These are phyloP conservation scores for Claviceps purpurea DNA, from an alignment of 2,329 filamentous ascomycete species.

Conservation along the genomic window DNA sequence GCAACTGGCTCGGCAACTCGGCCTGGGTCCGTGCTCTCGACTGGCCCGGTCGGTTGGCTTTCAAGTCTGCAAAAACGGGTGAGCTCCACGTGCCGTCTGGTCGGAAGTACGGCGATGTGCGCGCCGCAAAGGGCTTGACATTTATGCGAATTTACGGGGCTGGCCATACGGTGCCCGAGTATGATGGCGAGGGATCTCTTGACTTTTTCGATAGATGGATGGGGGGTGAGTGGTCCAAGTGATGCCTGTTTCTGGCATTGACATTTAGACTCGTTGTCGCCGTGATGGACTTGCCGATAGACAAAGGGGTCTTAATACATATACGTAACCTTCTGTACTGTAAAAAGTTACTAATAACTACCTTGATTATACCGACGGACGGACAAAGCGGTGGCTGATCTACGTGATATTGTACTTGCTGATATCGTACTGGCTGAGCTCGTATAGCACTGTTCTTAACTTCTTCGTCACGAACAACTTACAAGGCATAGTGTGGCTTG, in stretches of 20 bases:
- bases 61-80: constrained; percentile 55
- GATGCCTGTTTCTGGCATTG: neutral
- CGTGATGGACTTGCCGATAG: neutral
- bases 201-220: constrained; percentile 95
- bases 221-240: constrained; percentile 8
- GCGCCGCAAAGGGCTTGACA: constrained; percentile 83
- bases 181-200: constrained; percentile 78
- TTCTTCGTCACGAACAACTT: too few relatives aligned
- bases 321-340: too few relatives aligned
- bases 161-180: constrained; percentile 93
- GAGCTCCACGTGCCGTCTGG: constrained; percentile 47
- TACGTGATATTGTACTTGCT: too few relatives aligned
- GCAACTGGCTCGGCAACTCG: constrained; percentile 98
- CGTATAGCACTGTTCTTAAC: too few relatives aligned
- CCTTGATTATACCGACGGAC: too few relatives aligned
- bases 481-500: too few relatives aligned
- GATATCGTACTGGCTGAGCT: too few relatives aligned
- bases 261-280: neutral
- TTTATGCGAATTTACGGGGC: constrained; percentile 80
- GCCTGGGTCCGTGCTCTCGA: constrained; percentile 88
- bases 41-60: constrained; percentile 76
- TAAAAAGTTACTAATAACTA: too few relatives aligned
- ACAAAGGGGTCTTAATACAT: neutral
- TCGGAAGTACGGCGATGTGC: constrained; percentile 56
- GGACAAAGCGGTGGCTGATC: too few relatives aligned